Conservation (phyloP, 2,329 filamentous ascomycete species). For the Laburnicola sp. region DNA sequence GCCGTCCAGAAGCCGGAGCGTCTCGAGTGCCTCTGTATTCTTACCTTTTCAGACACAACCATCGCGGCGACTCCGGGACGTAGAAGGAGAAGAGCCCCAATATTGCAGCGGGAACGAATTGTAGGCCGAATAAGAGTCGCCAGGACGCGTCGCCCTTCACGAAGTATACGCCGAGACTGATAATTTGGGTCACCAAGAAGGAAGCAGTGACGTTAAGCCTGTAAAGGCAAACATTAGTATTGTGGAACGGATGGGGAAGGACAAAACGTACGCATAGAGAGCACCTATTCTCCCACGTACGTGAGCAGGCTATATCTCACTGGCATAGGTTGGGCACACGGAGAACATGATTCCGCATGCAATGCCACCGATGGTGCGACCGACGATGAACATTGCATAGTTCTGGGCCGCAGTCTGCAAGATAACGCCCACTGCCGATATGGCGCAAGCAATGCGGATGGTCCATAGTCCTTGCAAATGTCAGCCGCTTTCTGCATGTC, state of each 20-base stretch:
- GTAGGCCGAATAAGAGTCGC: constrained; percentile 8
- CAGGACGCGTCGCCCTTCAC: constrained; percentile 3
- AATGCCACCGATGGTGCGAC: constrained; percentile 11
- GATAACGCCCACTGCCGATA: no score
- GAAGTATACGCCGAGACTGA: constrained; percentile 12
- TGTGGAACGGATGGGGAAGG: no score
- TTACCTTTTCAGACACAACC: not conserved
- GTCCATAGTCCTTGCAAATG: no score
- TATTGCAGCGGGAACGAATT: not conserved
- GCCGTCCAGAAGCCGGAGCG: not conserved
- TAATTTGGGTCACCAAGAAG: constrained; percentile 9
- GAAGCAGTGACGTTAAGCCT: constrained; percentile 3
- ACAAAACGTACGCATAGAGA: not conserved
- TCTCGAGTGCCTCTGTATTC: no score
- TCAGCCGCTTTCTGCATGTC: no score
- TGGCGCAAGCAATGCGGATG: no score
- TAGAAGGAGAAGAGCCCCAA: constrained; percentile 4
- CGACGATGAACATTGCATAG: no score
- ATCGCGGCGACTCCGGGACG: constrained; percentile 4
- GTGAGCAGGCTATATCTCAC: constrained; percentile 6
- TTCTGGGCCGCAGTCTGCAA: no score
- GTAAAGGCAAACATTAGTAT: not conserved
- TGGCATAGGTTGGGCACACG: constrained; percentile 4
- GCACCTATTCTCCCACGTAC: constrained; percentile 2
- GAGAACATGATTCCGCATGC: constrained; percentile 7